Evolutionary conservation across 768 basidiomycete genomes (phyloP).

Genomic region (Psilocybe azurescens): DNA sequence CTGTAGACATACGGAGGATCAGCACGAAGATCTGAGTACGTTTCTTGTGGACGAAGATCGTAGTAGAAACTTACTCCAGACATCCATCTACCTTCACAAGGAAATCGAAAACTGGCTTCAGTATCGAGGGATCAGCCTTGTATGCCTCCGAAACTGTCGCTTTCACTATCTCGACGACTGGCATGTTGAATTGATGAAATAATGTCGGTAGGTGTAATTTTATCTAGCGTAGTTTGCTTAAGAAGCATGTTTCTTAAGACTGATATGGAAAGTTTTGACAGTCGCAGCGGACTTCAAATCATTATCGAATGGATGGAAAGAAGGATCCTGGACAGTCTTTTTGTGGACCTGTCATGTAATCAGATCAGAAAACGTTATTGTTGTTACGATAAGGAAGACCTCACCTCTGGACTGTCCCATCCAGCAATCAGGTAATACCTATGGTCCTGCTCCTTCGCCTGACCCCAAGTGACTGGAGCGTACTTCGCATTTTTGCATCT

Average conservation of each 20-base stretch:
- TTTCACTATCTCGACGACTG: conserved; percentile 28
- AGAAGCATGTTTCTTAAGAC: neutral
- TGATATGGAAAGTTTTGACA: neutral
- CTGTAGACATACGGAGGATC: conserved; percentile 4
- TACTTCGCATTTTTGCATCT: neutral
- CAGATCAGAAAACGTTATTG: neutral
- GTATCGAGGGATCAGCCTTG: conserved; percentile 22
- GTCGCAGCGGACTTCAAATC: neutral
- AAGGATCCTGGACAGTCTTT: neutral
- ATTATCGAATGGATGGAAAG: neutral
- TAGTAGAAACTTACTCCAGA: conserved; percentile 14
- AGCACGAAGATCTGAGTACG: too few species aligned
- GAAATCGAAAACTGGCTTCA: conserved; percentile 23
- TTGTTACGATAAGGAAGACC: neutral
- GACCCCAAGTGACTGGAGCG: neutral
- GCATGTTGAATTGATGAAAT: conserved; percentile 17
- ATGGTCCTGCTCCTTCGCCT: neutral
- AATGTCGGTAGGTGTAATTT: too few species aligned
- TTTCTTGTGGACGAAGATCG: neutral
- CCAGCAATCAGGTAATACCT: neutral
- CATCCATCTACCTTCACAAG: conserved; percentile 29
- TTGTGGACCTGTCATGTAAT: neutral
- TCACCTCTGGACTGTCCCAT: neutral
- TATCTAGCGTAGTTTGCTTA: too few species aligned
- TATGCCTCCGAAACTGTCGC: conserved; percentile 22